A percentile compares a stretch with the other conserved stretches of the same genome.
phyloP scores from a whole-genome alignment of 371 early-diverging fungal species.

The Coemansia sp. region DNA sequence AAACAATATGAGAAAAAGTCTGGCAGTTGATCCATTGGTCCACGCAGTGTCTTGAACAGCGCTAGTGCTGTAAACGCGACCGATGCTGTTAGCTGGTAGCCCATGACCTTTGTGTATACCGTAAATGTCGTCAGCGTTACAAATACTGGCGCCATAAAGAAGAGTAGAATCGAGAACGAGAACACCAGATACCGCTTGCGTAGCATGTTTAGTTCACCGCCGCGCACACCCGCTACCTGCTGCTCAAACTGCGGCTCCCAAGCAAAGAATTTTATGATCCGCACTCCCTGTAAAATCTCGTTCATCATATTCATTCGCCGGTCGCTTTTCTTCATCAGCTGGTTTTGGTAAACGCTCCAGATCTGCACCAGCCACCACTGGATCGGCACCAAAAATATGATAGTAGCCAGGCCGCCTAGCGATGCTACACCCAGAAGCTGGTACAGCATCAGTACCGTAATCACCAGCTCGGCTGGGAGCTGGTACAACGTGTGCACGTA shows the following conservation, averaged over 20 bases:
- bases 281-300: slow-evolving; percentile 65
- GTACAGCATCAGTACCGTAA: slow-evolving; percentile 63
- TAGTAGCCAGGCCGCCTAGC: slow-evolving; percentile 59
- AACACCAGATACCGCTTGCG: slow-evolving; percentile 58
- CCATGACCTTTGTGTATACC: slow-evolving; percentile 62
- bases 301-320: slow-evolving; percentile 56
- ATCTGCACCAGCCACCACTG: slow-evolving; percentile 60
- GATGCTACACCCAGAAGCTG: slow-evolving; percentile 62
- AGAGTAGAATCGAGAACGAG: slow-evolving; percentile 54
- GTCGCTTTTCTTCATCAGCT: slow-evolving; percentile 62
- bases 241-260: slow-evolving; percentile 68
- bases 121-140: slow-evolving; percentile 64
- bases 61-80: slow-evolving; percentile 63
- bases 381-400: slow-evolving; percentile 62
- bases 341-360: slow-evolving; percentile 62
- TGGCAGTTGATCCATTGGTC: slow-evolving; percentile 76
- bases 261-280: slow-evolving; percentile 75
- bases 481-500: slow-evolving; percentile 58
- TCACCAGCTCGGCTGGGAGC: slow-evolving; percentile 58
- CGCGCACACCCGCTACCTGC: slow-evolving; percentile 30
- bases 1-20: slow-evolving; percentile 70
- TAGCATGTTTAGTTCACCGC: slow-evolving; percentile 31
- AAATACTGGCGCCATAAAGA: slow-evolving; percentile 54
- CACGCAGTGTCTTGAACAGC: slow-evolving; percentile 63
- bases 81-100: slow-evolving; percentile 60